A percentile compares a stretch with the other conserved stretches of the same genome.
These are phyloP conservation scores for Dicorynia guianensis DNA, from an alignment of 306 rosid species.

Conservation along the genomic window DNA sequence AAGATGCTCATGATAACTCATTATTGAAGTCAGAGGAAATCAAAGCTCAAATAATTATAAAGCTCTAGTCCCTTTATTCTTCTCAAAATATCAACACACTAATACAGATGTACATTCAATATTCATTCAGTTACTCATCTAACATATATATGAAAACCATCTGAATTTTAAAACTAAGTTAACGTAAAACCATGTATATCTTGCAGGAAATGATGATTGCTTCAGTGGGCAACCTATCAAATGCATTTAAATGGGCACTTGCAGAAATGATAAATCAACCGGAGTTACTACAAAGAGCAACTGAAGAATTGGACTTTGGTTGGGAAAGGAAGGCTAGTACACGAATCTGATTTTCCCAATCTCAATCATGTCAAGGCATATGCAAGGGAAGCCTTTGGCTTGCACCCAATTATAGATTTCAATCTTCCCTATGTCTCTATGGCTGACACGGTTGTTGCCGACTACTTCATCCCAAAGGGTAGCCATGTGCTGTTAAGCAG, in stretches of 20 bases:
- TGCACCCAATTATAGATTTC: slow-evolving; percentile 48
- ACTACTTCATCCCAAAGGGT: slow-evolving; percentile 55
- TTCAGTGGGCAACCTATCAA: slow-evolving; percentile 48
- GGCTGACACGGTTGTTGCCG: slow-evolving; percentile 39
- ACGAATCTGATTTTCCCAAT: slow-evolving; percentile 44
- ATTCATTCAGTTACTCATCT: neutral
- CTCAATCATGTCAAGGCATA: slow-evolving; percentile 49
- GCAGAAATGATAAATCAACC: slow-evolving; percentile 52
- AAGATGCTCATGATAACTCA: slow-evolving; percentile 19
- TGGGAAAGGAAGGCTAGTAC: slow-evolving; percentile 39
- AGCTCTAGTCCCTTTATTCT: neutral
- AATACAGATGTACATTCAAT: neutral
- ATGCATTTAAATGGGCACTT: slow-evolving; percentile 50
- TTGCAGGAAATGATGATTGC: slow-evolving; percentile 47
- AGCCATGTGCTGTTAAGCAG: slow-evolving; percentile 50
- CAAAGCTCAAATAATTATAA: slow-evolving; percentile 42
- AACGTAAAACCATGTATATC: neutral
- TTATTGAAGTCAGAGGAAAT: slow-evolving; percentile 42
- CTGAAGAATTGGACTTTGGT: slow-evolving; percentile 51
- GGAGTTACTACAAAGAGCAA: slow-evolving; percentile 22
- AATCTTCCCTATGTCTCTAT: slow-evolving; percentile 40
- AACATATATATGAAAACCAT: neutral
- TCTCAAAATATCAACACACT: neutral
- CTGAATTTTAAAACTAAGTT: neutral
- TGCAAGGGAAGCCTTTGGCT: slow-evolving; percentile 42